These are phyloP conservation scores for Monascus purpureus DNA, from an alignment of 495 filamentous ascomycete genomes.

Conservation along the genomic window DNA sequence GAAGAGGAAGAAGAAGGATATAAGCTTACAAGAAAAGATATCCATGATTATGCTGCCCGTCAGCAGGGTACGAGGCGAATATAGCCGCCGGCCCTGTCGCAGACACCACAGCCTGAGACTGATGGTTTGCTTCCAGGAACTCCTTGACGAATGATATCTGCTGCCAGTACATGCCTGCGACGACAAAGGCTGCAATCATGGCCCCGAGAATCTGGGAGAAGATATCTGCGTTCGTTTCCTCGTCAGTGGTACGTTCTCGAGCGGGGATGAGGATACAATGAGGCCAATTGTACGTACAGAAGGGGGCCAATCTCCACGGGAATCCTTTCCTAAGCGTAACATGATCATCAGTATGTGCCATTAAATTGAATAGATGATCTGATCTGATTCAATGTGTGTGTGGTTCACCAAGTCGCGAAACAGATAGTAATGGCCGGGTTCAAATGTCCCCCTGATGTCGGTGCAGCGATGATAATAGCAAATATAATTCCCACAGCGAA, in stretches of 20 bases:
- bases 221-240: constrained; percentile 17
- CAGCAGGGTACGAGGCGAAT: constrained; percentile 29
- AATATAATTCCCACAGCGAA: constrained; percentile 40
- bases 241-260: not conserved
- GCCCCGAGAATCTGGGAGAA: constrained; percentile 37
- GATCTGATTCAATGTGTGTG: not conserved
- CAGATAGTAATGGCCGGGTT: constrained; percentile 37
- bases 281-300: constrained; percentile 8
- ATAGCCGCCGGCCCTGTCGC: constrained; percentile 33
- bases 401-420: constrained; percentile 26
- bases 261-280: not conserved
- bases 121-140: constrained; percentile 11
- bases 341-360: too few relatives aligned
- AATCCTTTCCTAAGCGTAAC: constrained; percentile 36
- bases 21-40: constrained; percentile 31
- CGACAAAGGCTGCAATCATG: constrained; percentile 33
- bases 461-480: constrained; percentile 37
- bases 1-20: not conserved
- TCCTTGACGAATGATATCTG: constrained; percentile 27
- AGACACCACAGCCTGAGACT: constrained; percentile 20
- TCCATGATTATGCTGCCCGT: constrained; percentile 24
- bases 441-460: constrained; percentile 39
- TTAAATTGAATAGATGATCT: too few relatives aligned
- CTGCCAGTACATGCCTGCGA: constrained; percentile 36
- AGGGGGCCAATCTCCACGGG: constrained; percentile 34